phyloP scores from a whole-genome alignment of 2,329 filamentous ascomycete genomes.

The Aspergillus pseudonomiae region DNA sequence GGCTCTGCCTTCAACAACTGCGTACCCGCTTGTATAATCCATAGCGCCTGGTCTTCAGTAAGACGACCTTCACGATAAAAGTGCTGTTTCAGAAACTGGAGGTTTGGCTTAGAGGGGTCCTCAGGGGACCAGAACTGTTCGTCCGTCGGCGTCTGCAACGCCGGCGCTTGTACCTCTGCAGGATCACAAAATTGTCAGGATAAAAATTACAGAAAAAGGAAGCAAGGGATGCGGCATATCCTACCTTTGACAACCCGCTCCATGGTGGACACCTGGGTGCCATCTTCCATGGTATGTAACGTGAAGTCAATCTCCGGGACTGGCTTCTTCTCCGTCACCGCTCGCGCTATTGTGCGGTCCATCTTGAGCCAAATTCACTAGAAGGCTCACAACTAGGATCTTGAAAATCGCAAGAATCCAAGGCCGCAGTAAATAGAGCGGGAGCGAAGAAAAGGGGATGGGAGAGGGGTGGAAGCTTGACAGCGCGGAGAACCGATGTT shows the following conservation, averaged over 20 bases:
- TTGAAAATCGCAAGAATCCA: constrained; percentile 18
- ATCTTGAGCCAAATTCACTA: constrained; percentile 33
- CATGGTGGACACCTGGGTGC: constrained; percentile 87
- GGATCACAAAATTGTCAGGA: constrained; percentile 21
- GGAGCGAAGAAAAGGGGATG: constrained; percentile 12
- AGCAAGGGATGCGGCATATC: constrained; percentile 11
- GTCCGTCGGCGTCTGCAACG: constrained; percentile 87
- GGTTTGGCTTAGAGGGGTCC: constrained; percentile 84
- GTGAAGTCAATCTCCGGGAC: constrained; percentile 98
- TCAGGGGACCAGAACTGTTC: constrained; percentile 92
- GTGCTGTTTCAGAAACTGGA: constrained; percentile 95
- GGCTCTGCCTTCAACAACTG: constrained; percentile 87
- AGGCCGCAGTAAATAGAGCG: constrained; percentile 14
- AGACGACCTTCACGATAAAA: constrained; percentile 96
- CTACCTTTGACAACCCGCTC: constrained; percentile 98
- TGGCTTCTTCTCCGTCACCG: constrained; percentile 92
- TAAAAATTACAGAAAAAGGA: background rate
- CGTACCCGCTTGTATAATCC: constrained; percentile 86
- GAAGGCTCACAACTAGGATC: constrained; percentile 12
- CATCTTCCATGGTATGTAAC: constrained; percentile 98
- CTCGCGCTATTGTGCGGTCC: constrained; percentile 69
- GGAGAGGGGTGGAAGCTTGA: constrained; percentile 4
- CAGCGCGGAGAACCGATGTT: constrained; percentile 17
- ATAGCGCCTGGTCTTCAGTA: constrained; percentile 95
- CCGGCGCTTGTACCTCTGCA: constrained; percentile 94